Conservation (phyloP, 2,329 filamentous ascomycete genomes). For the Fusarium miscanthi region DNA sequence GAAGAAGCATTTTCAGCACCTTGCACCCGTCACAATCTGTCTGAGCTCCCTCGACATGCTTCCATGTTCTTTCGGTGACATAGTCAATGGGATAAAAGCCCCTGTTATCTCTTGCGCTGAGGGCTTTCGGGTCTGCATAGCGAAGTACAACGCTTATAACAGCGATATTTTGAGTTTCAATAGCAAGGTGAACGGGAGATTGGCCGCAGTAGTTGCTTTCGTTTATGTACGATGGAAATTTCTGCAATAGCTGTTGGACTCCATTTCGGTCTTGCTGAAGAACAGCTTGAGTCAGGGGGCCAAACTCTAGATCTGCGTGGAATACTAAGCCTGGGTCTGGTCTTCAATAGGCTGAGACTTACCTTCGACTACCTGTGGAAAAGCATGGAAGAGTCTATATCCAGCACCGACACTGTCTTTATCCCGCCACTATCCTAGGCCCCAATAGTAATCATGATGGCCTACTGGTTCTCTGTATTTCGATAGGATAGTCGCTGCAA, state of each 20-base stretch:
- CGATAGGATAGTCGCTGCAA: neutral
- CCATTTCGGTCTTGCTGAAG: accelerated
- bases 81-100: neutral
- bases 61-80: accelerated
- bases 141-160: accelerated
- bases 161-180: neutral
- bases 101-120: accelerated
- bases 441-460: neutral
- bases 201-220: neutral
- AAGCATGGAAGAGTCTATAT: neutral
- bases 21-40: neutral
- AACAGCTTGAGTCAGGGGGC: accelerated
- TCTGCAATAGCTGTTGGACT: neutral
- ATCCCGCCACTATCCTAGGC: neutral
- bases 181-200: accelerated
- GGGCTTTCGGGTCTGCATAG: accelerated
- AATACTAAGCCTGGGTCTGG: accelerated
- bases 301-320: neutral
- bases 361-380: neutral
- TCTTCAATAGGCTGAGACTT: neutral
- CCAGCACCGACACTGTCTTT: accelerated
- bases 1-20: neutral
- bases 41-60: accelerated
- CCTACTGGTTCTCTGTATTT: accelerated
- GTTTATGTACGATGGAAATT: accelerated